These are phyloP conservation scores for Erucastrum elatum DNA, from an alignment of 345 rosid species.

Conservation along the genomic window DNA sequence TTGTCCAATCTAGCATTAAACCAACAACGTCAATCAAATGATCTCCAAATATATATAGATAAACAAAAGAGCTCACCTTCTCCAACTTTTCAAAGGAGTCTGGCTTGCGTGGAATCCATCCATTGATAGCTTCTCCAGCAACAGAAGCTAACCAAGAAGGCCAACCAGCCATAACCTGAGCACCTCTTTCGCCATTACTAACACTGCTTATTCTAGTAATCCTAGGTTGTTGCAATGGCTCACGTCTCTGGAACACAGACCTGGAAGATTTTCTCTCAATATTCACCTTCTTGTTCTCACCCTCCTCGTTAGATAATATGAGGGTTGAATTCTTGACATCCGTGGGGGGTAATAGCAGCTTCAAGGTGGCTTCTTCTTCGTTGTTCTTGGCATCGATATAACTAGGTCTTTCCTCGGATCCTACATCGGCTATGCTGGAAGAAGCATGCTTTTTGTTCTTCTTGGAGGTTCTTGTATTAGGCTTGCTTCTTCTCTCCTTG, in stretches of 20 bases:
- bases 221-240: conserved; percentile 39
- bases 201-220: conserved; percentile 51
- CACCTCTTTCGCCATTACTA: conserved; percentile 64
- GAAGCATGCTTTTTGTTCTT: conserved; percentile 41
- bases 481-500: conserved; percentile 40
- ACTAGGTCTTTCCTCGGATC: conserved; percentile 37
- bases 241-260: conserved; percentile 38
- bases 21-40: conserved; percentile 16
- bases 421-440: conserved; percentile 38
- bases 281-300: conserved; percentile 34
- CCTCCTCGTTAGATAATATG: conserved; percentile 39
- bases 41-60: neutral
- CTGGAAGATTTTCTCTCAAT: conserved; percentile 33
- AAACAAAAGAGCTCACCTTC: conserved; percentile 53
- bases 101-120: conserved; percentile 92
- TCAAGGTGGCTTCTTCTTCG: conserved; percentile 41
- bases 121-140: conserved; percentile 94
- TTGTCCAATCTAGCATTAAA: conserved; percentile 62
- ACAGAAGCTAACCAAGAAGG: conserved; percentile 89
- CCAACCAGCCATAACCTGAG: conserved; percentile 90
- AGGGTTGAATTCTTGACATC: conserved; percentile 36
- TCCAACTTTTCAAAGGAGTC: conserved; percentile 94
- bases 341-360: conserved; percentile 42
- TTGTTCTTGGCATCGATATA: conserved; percentile 34
- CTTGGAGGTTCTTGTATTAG: conserved; percentile 43